These are phyloP conservation scores for Rubroshorea leprosula DNA, from an alignment of 345 rosid species.

Conservation along the genomic window DNA sequence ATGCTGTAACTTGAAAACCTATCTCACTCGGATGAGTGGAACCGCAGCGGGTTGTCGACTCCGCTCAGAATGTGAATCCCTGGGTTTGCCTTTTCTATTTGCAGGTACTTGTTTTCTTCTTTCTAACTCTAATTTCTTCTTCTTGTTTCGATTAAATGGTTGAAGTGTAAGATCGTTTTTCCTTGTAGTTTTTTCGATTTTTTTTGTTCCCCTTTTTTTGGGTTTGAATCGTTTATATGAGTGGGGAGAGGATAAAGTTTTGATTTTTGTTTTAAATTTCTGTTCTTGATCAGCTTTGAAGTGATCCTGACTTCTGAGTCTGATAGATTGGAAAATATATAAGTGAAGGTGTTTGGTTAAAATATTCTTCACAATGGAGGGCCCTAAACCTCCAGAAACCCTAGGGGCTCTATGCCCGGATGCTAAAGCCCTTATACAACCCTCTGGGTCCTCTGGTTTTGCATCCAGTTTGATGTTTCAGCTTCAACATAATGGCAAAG, in stretches of 20 bases:
- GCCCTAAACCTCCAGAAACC: conserved; percentile 36
- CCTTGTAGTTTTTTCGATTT: conserved; percentile 7
- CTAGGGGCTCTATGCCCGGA: conserved; percentile 33
- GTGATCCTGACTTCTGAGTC: conserved; percentile 11
- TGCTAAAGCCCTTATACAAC: conserved; percentile 41
- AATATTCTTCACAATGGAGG: conserved; percentile 23
- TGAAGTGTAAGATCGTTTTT: background rate
- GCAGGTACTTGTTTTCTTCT: background rate
- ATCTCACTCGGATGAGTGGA: background rate
- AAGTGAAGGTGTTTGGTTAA: background rate
- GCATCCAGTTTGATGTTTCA: conserved; percentile 15
- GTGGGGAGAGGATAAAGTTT: background rate
- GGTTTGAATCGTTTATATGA: background rate
- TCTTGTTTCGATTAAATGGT: background rate
- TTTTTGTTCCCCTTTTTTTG: too few species aligned
- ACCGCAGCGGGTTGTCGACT: background rate
- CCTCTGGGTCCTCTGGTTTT: conserved; percentile 18
- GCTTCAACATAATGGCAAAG: conserved; percentile 16
- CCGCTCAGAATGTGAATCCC: background rate
- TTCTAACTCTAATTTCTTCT: background rate
- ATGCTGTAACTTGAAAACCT: too few species aligned
- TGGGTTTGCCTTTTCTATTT: background rate
- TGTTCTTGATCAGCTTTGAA: conserved; percentile 23
- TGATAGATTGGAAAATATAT: background rate
- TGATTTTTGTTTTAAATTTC: background rate